Evolutionary conservation across 768 basidiomycete genomes (phyloP), one percentile per base, ranked within the genome.

Genomic region (Phallus indusiatus): DNA sequence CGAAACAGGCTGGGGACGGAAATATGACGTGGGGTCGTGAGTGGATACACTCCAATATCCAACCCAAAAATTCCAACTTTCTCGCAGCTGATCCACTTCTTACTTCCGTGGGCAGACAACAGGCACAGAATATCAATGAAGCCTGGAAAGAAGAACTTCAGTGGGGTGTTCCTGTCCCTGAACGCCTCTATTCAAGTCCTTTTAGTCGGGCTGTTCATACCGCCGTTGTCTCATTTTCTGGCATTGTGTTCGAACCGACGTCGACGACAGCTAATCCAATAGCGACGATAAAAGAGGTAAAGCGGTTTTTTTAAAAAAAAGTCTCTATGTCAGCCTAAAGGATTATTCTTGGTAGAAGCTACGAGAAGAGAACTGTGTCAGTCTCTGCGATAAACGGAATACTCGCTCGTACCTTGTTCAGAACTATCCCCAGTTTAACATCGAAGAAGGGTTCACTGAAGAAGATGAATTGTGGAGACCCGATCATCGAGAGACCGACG

Each of bases 21-120:
- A 78, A 85, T 55, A 69, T 88, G 4, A 71, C 70, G 1, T 91
- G 88, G 88, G 89, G 89, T 24, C 88, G 85, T 86, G 64, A 63
- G 85, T 64, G 20, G 14, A 49, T 52, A 34, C 78, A 17, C 28
- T 33, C 52, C 34, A 24, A 17, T 36, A 24, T 36, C 28, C 7
- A 33, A n/a, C 17, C 35, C 33, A 33, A 21, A 17, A 20, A 17
- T 48, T 50, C 9, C 54, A 12, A 9, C 16, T 42, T 36, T 47
- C 28, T 11, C 54, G 18, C 62, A 85, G 85, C 87, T 24, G 86
- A 89, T 66, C 80, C 87, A 8, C 71, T 78, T 28, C 77, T 90
- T 22, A 90, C 88, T 0, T 67, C 69, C 0, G 61, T 79, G 2
- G 88, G 88, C 1, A 72, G 79, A 47, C 63, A 67, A 0, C 86